Evolutionary conservation across 495 filamentous ascomycete species (phyloP).

Genomic region (Podospora australis): DNA sequence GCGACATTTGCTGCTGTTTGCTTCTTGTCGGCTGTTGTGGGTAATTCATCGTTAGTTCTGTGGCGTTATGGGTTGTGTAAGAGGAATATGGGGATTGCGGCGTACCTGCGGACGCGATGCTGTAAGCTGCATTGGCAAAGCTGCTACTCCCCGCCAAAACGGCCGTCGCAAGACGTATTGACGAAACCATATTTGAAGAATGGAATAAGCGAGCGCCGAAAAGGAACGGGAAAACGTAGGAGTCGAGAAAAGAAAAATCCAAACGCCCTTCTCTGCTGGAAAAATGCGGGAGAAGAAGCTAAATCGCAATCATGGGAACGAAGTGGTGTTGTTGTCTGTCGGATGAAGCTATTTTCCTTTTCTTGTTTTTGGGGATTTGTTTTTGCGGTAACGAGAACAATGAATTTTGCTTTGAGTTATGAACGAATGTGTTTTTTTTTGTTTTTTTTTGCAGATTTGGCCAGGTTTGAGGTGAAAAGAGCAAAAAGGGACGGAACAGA

Average conservation of each 20-base stretch:
- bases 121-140: conserved; percentile 20
- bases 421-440: neutral
- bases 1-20: conserved; percentile 32
- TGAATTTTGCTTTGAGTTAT: no score
- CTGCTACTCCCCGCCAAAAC: conserved; percentile 10
- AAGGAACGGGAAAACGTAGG: neutral
- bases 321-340: neutral
- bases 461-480: neutral
- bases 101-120: conserved; percentile 22
- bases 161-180: conserved; percentile 14
- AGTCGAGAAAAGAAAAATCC: no score
- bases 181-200: conserved; percentile 17
- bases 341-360: neutral
- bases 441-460: neutral
- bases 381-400: no score
- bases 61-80: neutral
- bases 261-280: neutral
- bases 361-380: no score
- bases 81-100: neutral
- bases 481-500: neutral
- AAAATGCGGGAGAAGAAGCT: neutral
- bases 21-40: conserved; percentile 25
- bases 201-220: neutral
- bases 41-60: neutral
- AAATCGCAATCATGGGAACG: neutral